Conservation (phyloP, 305 asterid species). For the Coffea humblotiana region DNA sequence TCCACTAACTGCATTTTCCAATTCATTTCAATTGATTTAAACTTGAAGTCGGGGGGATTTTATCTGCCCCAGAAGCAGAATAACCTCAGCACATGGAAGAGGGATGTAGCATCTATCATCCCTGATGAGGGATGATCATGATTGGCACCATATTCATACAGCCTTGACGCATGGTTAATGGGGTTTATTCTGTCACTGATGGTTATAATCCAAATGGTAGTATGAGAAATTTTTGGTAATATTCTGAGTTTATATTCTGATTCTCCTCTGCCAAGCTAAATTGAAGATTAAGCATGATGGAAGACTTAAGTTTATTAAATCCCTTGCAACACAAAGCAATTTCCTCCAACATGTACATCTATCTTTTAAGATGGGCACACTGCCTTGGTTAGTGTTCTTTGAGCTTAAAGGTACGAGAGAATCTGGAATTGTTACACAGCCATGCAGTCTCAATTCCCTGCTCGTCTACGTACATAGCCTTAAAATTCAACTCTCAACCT, state of each 20-base stretch:
- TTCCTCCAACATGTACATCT: too few relatives aligned
- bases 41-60: not conserved
- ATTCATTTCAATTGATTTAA: not conserved
- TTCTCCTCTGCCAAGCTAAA: too few relatives aligned
- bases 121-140: not conserved
- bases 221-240: too few relatives aligned
- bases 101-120: not conserved
- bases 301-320: too few relatives aligned
- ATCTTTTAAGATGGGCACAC: too few relatives aligned
- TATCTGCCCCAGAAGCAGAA: not conserved
- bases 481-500: not conserved
- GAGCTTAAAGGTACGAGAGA: too few relatives aligned
- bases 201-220: not conserved
- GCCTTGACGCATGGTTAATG: not conserved
- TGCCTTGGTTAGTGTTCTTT: too few relatives aligned
- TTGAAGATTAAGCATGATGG: too few relatives aligned
- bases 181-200: not conserved
- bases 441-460: not conserved
- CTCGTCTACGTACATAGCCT: not conserved
- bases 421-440: too few relatives aligned
- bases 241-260: too few relatives aligned
- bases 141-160: not conserved
- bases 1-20: not conserved
- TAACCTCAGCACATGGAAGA: too few relatives aligned
- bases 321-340: too few relatives aligned